phyloP scores from a whole-genome alignment of 495 filamentous ascomycete genomes.

The Sordaria brevicollis region DNA sequence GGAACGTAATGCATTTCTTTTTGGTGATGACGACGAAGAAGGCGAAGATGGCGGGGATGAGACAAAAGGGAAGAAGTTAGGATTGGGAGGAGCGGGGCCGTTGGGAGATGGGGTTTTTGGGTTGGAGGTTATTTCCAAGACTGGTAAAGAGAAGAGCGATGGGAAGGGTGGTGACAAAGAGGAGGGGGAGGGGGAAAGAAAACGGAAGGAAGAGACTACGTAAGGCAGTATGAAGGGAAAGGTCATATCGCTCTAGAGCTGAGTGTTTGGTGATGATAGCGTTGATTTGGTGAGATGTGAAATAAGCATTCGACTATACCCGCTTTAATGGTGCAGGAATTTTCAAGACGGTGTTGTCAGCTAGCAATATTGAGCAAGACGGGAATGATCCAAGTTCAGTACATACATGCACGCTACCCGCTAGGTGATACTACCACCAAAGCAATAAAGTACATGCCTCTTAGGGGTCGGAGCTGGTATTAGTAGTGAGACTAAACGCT shows the following conservation, averaged over 20 bases:
- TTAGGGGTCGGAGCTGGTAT: neutral
- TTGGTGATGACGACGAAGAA: conserved; percentile 34
- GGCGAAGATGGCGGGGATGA: conserved; percentile 13
- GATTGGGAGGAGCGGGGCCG: neutral
- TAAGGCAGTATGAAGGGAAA: too few species aligned
- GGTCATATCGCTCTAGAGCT: too few species aligned
- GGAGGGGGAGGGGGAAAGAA: neutral
- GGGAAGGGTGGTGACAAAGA: neutral
- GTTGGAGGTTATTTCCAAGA: conserved; percentile 30
- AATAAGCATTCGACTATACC: too few species aligned
- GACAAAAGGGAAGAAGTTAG: conserved; percentile 12
- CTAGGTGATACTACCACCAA: too few species aligned
- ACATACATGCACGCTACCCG: too few species aligned
- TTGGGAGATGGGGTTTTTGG: conserved; percentile 36
- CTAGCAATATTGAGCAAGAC: too few species aligned
- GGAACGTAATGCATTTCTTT: conserved; percentile 46
- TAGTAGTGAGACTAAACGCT: neutral
- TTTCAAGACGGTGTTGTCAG: too few species aligned
- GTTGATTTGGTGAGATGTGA: too few species aligned
- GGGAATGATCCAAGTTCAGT: too few species aligned
- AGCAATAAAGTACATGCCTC: neutral
- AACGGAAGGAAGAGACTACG: neutral
- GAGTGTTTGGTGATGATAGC: too few species aligned
- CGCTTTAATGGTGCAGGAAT: too few species aligned
- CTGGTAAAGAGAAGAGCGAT: neutral